Conservation (phyloP, 257 asterid species). For the Mentha longifolia region DNA sequence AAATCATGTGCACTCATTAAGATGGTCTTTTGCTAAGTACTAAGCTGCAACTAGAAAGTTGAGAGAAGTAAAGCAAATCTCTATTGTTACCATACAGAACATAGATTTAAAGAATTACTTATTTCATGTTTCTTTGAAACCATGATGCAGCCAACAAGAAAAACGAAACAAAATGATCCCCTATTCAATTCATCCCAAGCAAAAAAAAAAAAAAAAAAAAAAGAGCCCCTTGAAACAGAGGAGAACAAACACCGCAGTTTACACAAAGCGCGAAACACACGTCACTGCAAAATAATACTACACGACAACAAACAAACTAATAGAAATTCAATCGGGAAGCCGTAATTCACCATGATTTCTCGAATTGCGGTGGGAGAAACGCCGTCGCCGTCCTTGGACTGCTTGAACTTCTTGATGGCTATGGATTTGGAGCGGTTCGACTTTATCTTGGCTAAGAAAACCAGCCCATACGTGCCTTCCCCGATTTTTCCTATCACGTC, state of each 20-base stretch:
- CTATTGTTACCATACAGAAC: neutral
- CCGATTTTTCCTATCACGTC: conserved; percentile 96
- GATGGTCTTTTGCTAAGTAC: conserved; percentile 3
- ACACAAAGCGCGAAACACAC: neutral
- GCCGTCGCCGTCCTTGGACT: conserved; percentile 97
- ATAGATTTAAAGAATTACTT: neutral
- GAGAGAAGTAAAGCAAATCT: neutral
- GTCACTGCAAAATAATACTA: neutral
- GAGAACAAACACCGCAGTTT: conserved; percentile 2
- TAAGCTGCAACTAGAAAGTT: conserved; percentile 1
- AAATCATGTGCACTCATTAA: conserved; percentile 3
- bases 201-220: neutral
- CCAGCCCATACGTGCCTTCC: conserved; percentile 95
- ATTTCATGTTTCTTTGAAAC: conserved; percentile 6
- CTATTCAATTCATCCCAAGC: conserved; percentile 5
- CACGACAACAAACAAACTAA: neutral
- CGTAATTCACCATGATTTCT: conserved; percentile 79
- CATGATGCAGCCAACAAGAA: neutral
- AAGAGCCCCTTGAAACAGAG: conserved; percentile 4
- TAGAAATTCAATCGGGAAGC: neutral
- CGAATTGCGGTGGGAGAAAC: conserved; percentile 99
- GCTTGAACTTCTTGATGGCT: conserved; percentile 97
- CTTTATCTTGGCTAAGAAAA: conserved; percentile 89
- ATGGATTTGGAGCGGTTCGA: conserved; percentile 77
- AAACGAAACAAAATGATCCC: neutral